Base-by-base conservation (phyloP, 2,329 filamentous ascomycete genomes). In the Zasmidium citrigriseum region DNA sequence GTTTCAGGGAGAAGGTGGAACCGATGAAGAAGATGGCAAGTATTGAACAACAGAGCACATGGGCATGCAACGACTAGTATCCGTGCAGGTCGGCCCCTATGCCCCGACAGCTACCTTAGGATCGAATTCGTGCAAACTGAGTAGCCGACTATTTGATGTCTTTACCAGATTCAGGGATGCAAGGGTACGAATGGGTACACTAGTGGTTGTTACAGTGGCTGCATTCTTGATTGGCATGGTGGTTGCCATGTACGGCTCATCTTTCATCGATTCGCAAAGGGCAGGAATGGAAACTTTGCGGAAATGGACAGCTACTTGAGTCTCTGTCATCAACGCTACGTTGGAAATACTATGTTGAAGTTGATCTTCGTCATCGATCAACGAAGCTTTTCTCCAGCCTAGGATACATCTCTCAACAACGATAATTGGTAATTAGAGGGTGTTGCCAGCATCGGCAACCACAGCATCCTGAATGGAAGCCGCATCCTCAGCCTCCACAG, bases 11-110 rank as follows among this genome's bases (percentile, higher is more conserved):
- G 29, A 65, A 62, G 0, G 69, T 80, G 1, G 66, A 64, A 60
- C 77, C 77, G 16, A 61, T 79, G 46, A 74, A 73, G 67, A 80
- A 80, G 66, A 77, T 78, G 73, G 70, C 77, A 27, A 52, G 58
- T 50, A n/a, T 18, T 20, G 22, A 16, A 27, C 4, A 12, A 41
- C 5, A 10, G n/a, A 21, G n/a, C n/a, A n/a, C n/a, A n/a, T n/a
- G n/a, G n/a, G n/a, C n/a, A n/a, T n/a, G 14, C n/a, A n/a, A 18
- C 23, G 23, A 20, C 50, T 53, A 24, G 52, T 29, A 16, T 4
- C 20, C n/a, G n/a, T n/a, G 24, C 21, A 63, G 61, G 54, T 57
- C 12, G 63, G 63, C 22, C 61, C 61, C 23, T 58, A 52, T 34
- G 63, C 63, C 12, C 63, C 63, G 20, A 46, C 53, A n/a, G 54